These are phyloP conservation scores for Ogataea haglerorum DNA, from an alignment of 805 yeast genomes.

Conservation along the genomic window DNA sequence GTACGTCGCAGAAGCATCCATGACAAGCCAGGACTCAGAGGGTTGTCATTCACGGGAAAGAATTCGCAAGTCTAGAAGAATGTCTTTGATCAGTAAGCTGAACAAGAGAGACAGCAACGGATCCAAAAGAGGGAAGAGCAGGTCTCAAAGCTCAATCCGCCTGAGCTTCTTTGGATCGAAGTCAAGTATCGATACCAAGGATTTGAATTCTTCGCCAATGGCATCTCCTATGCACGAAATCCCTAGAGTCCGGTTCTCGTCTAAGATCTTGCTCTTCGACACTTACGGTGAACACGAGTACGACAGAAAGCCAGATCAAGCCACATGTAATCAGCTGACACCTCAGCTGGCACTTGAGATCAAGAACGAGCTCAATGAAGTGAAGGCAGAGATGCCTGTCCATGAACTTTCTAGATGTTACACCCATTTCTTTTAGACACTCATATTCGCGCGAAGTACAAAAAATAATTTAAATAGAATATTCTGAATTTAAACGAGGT, in stretches of 20 bases:
- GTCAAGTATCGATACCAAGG: constrained; percentile 14
- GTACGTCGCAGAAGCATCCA: constrained; percentile 15
- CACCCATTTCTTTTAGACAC: constrained; percentile 70
- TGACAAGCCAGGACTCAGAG: constrained; percentile 3
- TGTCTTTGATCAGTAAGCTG: constrained; percentile 18
- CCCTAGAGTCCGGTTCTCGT: constrained; percentile 56
- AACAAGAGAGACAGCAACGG: constrained; percentile 7
- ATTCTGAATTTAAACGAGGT: neutral
- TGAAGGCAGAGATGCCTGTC: constrained; percentile 78
- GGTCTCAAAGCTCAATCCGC: constrained; percentile 20
- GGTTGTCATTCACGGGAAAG: neutral
- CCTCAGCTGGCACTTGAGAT: constrained; percentile 84
- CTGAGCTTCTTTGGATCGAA: constrained; percentile 19
- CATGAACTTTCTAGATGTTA: constrained; percentile 76
- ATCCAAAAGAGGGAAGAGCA: constrained; percentile 11
- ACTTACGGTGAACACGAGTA: constrained; percentile 81
- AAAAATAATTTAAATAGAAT: constrained; percentile 1
- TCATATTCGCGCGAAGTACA: constrained; percentile 7
- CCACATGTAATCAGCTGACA: constrained; percentile 88
- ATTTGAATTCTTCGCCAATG: constrained; percentile 10
- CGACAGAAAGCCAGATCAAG: constrained; percentile 89
- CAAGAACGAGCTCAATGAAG: constrained; percentile 75
- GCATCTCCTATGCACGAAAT: constrained; percentile 5
- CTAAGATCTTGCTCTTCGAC: constrained; percentile 78
- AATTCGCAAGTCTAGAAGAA: constrained; percentile 14